A percentile compares a stretch with the other conserved stretches of the same genome.
These are phyloP conservation scores for Nothophaeocryptopus gaeumannii DNA, from an alignment of 2,329 filamentous ascomycete species.

Conservation along the genomic window DNA sequence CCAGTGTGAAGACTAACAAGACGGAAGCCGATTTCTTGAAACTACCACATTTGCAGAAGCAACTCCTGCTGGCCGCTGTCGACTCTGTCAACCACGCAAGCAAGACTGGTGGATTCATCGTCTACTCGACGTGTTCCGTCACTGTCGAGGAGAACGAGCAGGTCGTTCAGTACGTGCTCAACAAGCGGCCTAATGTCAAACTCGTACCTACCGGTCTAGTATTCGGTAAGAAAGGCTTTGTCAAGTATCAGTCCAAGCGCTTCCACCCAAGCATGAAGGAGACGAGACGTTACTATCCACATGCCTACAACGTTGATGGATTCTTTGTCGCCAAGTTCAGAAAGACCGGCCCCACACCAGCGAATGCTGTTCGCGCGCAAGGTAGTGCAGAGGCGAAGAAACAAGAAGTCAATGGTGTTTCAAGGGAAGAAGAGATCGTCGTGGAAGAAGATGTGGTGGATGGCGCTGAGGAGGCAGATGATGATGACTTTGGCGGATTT, in stretches of 20 bases:
- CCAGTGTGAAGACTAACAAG: constrained; percentile 97
- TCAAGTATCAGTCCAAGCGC: constrained; percentile 81
- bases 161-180: constrained; percentile 89
- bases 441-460: constrained; percentile 39
- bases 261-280: constrained; percentile 83
- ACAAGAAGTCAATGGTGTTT: constrained; percentile 25
- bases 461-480: constrained; percentile 57
- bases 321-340: constrained; percentile 99
- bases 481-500: constrained; percentile 47
- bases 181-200: constrained; percentile 87
- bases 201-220: constrained; percentile 86
- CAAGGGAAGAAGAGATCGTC: constrained; percentile 54
- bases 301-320: constrained; percentile 91
- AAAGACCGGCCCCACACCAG: constrained; percentile 77
- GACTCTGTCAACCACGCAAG: constrained; percentile 89
- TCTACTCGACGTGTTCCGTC: constrained; percentile 95
- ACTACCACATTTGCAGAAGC: constrained; percentile 91
- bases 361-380: constrained; percentile 51
- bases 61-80: constrained; percentile 86
- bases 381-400: constrained; percentile 32
- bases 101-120: constrained; percentile 90
- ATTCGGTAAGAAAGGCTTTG: constrained; percentile 92
- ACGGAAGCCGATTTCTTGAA: constrained; percentile 91
- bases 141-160: constrained; percentile 92
- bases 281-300: constrained; percentile 83